Evolutionary conservation across 495 filamentous ascomycete genomes (phyloP), one percentile per base, ranked within the genome.

Genomic region (Xylaria nigripes): DNA sequence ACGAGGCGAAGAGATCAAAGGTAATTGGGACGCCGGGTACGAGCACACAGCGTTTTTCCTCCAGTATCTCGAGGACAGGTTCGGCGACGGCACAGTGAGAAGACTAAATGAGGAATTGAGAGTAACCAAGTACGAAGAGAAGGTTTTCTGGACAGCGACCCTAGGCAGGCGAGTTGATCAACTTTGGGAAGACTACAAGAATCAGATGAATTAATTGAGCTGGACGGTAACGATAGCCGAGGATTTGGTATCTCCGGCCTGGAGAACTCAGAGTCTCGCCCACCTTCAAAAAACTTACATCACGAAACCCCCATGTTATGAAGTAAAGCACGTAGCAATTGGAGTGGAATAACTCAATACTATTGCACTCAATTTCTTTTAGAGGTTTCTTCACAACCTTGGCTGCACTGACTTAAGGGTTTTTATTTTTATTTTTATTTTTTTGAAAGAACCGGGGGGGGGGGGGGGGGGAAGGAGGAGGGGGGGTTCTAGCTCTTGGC

Each of bases 21-120:
- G 80, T 6, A 76, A 77, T 13, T 97, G 93, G 93, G 92, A 98
- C 70, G 81, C 77, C 48, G 93, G 93, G 7, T 98, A 98, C 72
- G 84, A 95, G 75, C 79, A 86, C 61, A 98, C 93, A 18, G 93
- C 83, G 4, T 98, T 86, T 66, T 97, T 98, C 64, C 70, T 98
- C 48, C 82, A 93, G 38, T 88, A 85, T 73, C 68, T 89, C 48
- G 81, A 87, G 66, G 46, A 66, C 10, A 67, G 75, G 42, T 86
- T 84, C 64, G 90, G 89, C 0, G 60, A 63, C 42, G 90, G 88
- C 4, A 85, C 82, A 1, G 78, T 95, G n/a, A 78, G 78, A 29
- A 74, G 73, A 63, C 59, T 95, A 24, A 96, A 96, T 71, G 86
- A 85, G 56, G 72, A 81, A 47, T 65, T 93, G 60, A 73, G 81